These are phyloP conservation scores for Nicotiana otophora DNA, from an alignment of 257 asterid genomes.

Conservation along the genomic window DNA sequence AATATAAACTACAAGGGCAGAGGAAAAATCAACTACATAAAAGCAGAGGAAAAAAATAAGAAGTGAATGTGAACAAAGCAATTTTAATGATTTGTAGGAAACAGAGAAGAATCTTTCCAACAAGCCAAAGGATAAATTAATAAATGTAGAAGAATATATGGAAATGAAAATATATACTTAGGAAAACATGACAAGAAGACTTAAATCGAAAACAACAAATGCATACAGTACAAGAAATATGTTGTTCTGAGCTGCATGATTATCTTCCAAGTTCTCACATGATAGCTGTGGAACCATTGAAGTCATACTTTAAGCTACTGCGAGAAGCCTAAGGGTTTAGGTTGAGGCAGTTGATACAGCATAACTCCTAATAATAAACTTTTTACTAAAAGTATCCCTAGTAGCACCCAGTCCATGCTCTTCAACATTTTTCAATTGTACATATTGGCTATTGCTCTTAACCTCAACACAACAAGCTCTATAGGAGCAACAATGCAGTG, in stretches of 20 bases:
- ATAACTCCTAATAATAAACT: neutral
- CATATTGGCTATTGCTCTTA: neutral
- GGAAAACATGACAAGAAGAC: neutral
- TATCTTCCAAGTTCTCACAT: neutral
- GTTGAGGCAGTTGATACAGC: neutral
- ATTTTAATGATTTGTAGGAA: neutral
- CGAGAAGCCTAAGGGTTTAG: neutral
- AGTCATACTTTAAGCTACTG: neutral
- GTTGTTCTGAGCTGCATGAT: neutral
- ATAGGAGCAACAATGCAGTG: neutral
- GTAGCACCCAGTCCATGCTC: neutral
- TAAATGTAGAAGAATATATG: neutral
- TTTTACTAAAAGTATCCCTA: neutral
- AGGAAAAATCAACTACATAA: neutral
- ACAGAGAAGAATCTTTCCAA: neutral
- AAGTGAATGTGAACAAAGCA: neutral
- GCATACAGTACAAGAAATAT: neutral
- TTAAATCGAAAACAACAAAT: neutral
- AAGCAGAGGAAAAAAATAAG: neutral
- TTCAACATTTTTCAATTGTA: constrained; percentile 5
- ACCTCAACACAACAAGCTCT: neutral
- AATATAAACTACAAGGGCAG: neutral
- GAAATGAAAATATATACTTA: neutral
- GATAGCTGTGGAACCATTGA: neutral
- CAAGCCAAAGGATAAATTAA: neutral